Evolutionary conservation across 306 rosid genomes (phyloP).

Genomic region (Senna tora): DNA sequence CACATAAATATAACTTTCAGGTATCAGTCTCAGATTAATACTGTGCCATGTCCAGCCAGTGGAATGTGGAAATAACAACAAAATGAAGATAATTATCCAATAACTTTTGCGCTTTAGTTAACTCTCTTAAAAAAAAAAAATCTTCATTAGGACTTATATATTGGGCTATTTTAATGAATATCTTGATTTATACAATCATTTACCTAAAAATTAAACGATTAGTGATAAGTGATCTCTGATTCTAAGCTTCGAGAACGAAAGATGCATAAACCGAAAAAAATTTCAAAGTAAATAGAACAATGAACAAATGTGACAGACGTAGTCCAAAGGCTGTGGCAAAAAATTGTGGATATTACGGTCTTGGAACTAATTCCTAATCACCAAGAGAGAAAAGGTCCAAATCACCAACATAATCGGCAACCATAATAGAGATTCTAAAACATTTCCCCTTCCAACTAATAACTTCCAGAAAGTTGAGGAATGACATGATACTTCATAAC

Average conservation of each 20-base stretch:
- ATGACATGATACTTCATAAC: background rate
- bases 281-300: background rate
- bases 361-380: background rate
- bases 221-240: slow-evolving; percentile 5
- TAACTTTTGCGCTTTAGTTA: background rate
- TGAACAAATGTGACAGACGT: background rate
- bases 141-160: background rate
- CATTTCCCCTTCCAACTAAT: background rate
- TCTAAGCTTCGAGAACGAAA: background rate
- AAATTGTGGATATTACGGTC: background rate
- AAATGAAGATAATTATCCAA: slow-evolving; percentile 1
- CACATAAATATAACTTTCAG: no score
- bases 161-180: slow-evolving; percentile 8
- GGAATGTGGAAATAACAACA: background rate
- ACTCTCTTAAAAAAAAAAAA: background rate
- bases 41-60: background rate
- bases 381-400: slow-evolving; percentile 9
- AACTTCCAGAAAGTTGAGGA: slow-evolving; percentile 4
- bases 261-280: background rate
- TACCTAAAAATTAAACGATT: background rate
- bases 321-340: background rate
- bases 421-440: background rate
- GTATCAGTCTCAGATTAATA: background rate
- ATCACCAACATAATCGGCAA: slow-evolving; percentile 1
- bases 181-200: background rate